Base-by-base conservation (phyloP, 1,284 basidiomycete species). In the Austroboletus niveus region DNA sequence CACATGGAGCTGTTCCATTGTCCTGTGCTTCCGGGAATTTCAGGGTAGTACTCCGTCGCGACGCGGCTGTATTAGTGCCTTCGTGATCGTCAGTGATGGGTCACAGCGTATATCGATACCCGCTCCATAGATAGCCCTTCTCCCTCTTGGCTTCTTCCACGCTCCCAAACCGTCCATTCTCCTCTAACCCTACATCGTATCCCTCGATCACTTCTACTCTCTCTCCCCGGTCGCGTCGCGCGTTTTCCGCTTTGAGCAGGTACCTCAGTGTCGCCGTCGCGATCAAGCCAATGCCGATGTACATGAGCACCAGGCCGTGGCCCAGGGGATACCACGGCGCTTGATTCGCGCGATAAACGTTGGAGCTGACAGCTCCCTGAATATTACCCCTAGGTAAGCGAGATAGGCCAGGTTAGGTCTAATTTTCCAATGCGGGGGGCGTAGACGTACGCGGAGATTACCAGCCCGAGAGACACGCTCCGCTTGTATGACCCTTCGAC, bases 401-500 rank as follows among this genome's bases (percentile, higher is more conserved):
- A 35, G 34, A 35, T n/a, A 35, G 9, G 4, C 27, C 27, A 29
- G 27, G 27, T 29, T 29, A 29, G 27, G 27, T 29, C 1, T 29
- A 29, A 6, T 29, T 29, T 6, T 1, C 27, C 27, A 29, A 29
- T 29, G 27, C 4, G 27, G 27, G 27, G 27, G 4, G n/a, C n/a
- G 7, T 29, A 29, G 27, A 70, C 80, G 59, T 55, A 82, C 81
- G 77, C 81, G 50, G 81, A 78, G 50, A 87, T 85, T 6, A 82
- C 77, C 82, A 87, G 84, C 1, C 75, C 88, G 24, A 89, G 71
- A 0, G 84, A 78, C 2, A 88, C 86, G 56, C 84, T 84, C 22
- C 87, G 82, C 60, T 89, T 89, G 68, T 89, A 90, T 0, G 80
- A 78, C 8, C 87, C 85, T 70, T 89, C 86, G 15, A 86, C 78